Evolutionary conservation across 2,329 filamentous ascomycete genomes (phyloP).

Genomic region (Talaromyces sp.): DNA sequence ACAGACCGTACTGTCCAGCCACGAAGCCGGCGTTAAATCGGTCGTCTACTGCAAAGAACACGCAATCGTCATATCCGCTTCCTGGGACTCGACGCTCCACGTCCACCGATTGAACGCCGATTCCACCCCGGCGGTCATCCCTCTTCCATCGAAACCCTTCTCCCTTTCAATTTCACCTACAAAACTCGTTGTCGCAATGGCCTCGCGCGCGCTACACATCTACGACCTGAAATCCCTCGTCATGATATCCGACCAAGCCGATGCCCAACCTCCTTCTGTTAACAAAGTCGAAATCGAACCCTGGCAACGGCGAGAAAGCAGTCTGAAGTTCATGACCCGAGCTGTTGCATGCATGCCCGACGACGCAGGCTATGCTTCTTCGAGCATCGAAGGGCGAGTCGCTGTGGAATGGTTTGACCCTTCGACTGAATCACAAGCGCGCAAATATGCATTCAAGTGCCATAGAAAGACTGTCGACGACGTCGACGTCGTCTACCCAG

Average conservation of each 20-base stretch:
- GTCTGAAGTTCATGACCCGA: constrained; percentile 91
- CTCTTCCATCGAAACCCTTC: constrained; percentile 81
- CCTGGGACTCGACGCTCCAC: constrained; percentile 90
- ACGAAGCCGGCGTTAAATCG: constrained; percentile 72
- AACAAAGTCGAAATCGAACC: constrained; percentile 58
- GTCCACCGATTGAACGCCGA: constrained; percentile 62
- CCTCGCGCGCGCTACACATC: constrained; percentile 85
- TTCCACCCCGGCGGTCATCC: constrained; percentile 57
- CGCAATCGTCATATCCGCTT: constrained; percentile 76
- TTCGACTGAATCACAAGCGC: constrained; percentile 74
- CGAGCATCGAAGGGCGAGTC: constrained; percentile 88
- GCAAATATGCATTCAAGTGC: constrained; percentile 99
- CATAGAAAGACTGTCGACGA: constrained; percentile 70
- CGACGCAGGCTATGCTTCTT: constrained; percentile 87
- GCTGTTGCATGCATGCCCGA: constrained; percentile 95
- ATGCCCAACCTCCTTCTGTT: constrained; percentile 26
- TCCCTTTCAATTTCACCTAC: constrained; percentile 72
- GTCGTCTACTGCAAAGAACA: constrained; percentile 76
- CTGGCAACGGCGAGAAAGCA: constrained; percentile 91
- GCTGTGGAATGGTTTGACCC: constrained; percentile 98
- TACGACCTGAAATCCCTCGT: constrained; percentile 74
- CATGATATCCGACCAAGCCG: constrained; percentile 46
- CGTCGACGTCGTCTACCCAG: constrained; percentile 80
- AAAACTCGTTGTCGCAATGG: constrained; percentile 94
- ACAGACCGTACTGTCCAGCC: constrained; percentile 70